Evolutionary conservation across 2,329 filamentous ascomycete species (phyloP).

Genomic region (Fusarium chuoi): DNA sequence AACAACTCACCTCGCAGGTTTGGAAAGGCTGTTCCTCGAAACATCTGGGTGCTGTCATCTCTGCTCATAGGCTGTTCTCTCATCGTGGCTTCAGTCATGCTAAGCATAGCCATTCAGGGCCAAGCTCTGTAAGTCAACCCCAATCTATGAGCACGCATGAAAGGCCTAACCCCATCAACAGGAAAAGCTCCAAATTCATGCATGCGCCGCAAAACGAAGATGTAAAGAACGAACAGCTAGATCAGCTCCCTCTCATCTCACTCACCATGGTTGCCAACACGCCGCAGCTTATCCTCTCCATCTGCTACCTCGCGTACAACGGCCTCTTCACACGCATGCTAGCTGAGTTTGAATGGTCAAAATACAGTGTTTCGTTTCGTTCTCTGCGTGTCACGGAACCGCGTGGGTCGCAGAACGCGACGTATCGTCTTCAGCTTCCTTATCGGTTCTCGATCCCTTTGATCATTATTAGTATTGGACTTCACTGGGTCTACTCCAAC

Average conservation of each 20-base stretch:
- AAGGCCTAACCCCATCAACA: not conserved
- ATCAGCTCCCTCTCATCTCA: not conserved
- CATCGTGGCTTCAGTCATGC: constrained; percentile 4
- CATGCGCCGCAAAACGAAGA: constrained; percentile 13
- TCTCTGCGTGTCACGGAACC: constrained; percentile 29
- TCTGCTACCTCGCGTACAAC: constrained; percentile 30
- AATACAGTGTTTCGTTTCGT: constrained; percentile 16
- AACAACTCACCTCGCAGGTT: not conserved
- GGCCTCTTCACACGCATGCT: constrained; percentile 33
- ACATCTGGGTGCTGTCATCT: constrained; percentile 20
- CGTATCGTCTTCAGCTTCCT: constrained; percentile 38
- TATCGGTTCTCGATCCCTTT: constrained; percentile 37
- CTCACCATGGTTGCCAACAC: constrained; percentile 26
- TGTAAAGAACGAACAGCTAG: accelerated
- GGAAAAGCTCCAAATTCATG: not conserved
- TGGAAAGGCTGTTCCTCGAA: constrained; percentile 17
- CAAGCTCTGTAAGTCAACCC: constrained; percentile 8
- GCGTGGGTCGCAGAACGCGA: constrained; percentile 23
- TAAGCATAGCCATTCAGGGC: not conserved
- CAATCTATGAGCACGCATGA: accelerated
- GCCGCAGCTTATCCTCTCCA: constrained; percentile 24
- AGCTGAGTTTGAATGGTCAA: constrained; percentile 32
- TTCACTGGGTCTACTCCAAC: constrained; percentile 40
- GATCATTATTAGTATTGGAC: constrained; percentile 8
- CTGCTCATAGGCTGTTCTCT: constrained; percentile 23